These are phyloP conservation scores for Lasiodiplodia sp. DNA, from an alignment of 2,329 filamentous ascomycete species.

Conservation along the genomic window DNA sequence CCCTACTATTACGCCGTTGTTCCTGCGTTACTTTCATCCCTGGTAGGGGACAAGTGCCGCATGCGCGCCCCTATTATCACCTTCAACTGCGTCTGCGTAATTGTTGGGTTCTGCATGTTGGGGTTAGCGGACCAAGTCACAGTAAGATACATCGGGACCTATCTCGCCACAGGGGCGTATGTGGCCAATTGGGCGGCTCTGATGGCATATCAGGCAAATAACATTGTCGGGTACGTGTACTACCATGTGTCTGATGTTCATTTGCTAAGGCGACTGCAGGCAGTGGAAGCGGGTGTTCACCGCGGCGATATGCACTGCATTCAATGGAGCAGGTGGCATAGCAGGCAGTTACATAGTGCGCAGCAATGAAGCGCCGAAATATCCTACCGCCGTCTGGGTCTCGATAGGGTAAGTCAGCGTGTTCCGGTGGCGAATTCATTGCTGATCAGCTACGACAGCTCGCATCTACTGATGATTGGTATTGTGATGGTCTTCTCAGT, in stretches of 20 bases:
- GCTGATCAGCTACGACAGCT: conserved; percentile 43
- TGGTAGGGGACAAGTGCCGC: conserved; percentile 67
- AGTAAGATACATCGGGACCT: conserved; percentile 70
- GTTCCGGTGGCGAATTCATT: not conserved
- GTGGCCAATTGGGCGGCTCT: conserved; percentile 74
- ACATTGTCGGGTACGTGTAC: conserved; percentile 55
- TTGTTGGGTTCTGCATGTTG: conserved; percentile 70
- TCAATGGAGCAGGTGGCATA: conserved; percentile 69
- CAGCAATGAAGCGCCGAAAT: conserved; percentile 66
- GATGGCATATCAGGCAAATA: conserved; percentile 68
- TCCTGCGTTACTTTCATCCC: conserved; percentile 68
- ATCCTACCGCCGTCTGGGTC: conserved; percentile 71
- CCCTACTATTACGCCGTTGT: conserved; percentile 73
- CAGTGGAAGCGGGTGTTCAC: conserved; percentile 72
- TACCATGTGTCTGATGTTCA: conserved; percentile 33
- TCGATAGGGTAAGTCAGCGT: conserved; percentile 61
- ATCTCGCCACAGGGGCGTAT: conserved; percentile 71
- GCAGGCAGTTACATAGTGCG: conserved; percentile 72
- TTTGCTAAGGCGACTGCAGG: conserved; percentile 38
- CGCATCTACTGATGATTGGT: conserved; percentile 64
- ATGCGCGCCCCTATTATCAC: conserved; percentile 68
- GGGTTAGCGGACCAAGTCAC: conserved; percentile 67
- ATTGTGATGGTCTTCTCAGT: conserved; percentile 60
- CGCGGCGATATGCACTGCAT: conserved; percentile 65
- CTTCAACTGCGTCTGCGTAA: conserved; percentile 69